Percentiles rank a stretch among this genome's conserved stretches.
These are phyloP conservation scores for Lactarius sp. DNA, from an alignment of 768 basidiomycete genomes.

Conservation along the genomic window DNA sequence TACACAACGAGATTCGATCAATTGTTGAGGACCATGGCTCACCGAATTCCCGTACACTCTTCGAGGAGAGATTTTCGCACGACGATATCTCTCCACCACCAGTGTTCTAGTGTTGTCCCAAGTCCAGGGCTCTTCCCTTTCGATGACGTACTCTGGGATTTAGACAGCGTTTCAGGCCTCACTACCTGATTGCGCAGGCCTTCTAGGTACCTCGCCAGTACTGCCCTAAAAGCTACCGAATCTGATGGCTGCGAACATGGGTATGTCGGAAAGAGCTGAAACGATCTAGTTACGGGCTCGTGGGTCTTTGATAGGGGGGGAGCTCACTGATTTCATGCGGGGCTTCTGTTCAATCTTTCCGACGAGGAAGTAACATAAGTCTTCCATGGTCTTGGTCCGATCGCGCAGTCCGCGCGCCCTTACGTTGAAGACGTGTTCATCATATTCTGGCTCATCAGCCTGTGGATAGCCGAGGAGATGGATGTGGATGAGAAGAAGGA, in stretches of 20 bases:
- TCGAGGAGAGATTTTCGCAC: conserved; percentile 53
- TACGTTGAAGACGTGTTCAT: conserved; percentile 45
- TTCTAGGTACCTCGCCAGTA: conserved; percentile 49
- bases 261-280: conserved; percentile 45
- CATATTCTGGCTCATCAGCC: conserved; percentile 45
- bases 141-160: conserved; percentile 11
- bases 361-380: conserved; percentile 47
- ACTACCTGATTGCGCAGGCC: conserved; percentile 39
- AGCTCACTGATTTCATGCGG: conserved; percentile 29
- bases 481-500: conserved; percentile 49
- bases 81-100: conserved; percentile 57
- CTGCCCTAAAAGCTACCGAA: conserved; percentile 46
- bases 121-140: conserved; percentile 25
- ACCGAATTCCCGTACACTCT: conserved; percentile 51
- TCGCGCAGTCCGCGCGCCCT: conserved; percentile 45
- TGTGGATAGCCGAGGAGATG: conserved; percentile 49
- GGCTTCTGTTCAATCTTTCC: conserved; percentile 38
- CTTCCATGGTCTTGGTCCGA: conserved; percentile 48
- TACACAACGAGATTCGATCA: conserved; percentile 8
- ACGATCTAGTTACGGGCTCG: conserved; percentile 1
- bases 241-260: conserved; percentile 52
- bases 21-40: conserved; percentile 15
- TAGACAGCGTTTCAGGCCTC: conserved; percentile 29
- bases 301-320: conserved; percentile 15
- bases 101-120: conserved; percentile 26